Base-by-base conservation (phyloP, 179 eudicot species). In the Carnegiea gigantea region DNA sequence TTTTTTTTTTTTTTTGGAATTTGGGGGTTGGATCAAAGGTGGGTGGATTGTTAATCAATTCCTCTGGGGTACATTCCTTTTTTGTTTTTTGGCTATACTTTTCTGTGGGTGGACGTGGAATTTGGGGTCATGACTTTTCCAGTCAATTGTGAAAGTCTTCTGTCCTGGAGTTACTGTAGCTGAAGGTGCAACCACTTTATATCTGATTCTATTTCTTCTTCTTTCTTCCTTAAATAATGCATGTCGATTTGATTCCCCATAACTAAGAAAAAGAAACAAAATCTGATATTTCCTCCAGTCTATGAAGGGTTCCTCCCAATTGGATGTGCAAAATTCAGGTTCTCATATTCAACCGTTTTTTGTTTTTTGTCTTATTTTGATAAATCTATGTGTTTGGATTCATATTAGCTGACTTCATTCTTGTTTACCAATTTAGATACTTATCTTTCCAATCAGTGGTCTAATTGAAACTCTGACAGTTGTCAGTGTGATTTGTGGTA, bases 81-180 rank as follows among this genome's bases (percentile, higher is more conserved):
- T 51, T 48, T 26, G 24, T 11, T 75, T 28, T 10, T 13, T 2
- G 20, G 20, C 1, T 64, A 23, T 24, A 0, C 28, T 48, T 48
- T 75, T 15, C 17, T 20, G 49, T 24, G 77, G 77, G 77, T 75
- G n/a, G 48, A 51, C 14, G 17, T 73, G 57, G 57, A 51, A 51
- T 51, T 3, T 46, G 60, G 11, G 36, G 44, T 6, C 24, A 28
- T 75, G 43, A 51, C 78, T 75, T 75, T 75, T 15, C 57, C 13
- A 75, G 78, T 75, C 77, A 75, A 74, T 62, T 6, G 43, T 26
- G 65, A 30, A 75, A 67, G 78, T 28, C 78, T 75, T 51, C 51
- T 72, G 75, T 18, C 33, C 57, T 23, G 54, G 68, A n/a, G 28
- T 21, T 21, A 1, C 49, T 71, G 75, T 71, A 40, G 49, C 51